These are phyloP conservation scores for Sporopachydermia lactativora DNA, from an alignment of 805 yeast genomes.

Conservation along the genomic window DNA sequence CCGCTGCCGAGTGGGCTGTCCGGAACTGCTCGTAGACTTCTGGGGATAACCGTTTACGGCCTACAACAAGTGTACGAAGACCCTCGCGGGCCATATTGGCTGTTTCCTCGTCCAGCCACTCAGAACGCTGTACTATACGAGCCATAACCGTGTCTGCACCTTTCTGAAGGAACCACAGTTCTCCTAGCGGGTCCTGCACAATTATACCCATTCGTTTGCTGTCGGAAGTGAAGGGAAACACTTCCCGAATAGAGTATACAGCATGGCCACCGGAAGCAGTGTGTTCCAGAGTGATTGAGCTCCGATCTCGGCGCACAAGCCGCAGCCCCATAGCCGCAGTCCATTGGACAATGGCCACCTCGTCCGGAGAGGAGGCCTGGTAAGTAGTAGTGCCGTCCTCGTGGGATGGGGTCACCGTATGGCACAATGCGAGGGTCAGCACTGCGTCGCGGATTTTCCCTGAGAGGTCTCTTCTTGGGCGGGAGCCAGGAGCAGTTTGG, in stretches of 20 bases:
- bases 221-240: conserved; percentile 92
- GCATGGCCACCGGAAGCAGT: conserved; percentile 31
- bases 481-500: conserved; percentile 15
- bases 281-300: conserved; percentile 55
- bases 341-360: conserved; percentile 89
- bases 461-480: conserved; percentile 56
- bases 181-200: conserved; percentile 49
- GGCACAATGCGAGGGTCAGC: conserved; percentile 82
- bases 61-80: conserved; percentile 84
- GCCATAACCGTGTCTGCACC: conserved; percentile 97
- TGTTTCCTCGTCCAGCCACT: conserved; percentile 97
- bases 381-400: conserved; percentile 57
- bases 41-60: conserved; percentile 54
- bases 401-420: conserved; percentile 88
- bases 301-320: conserved; percentile 70
- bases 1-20: conserved; percentile 53
- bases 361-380: conserved; percentile 99
- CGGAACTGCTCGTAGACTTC: conserved; percentile 49
- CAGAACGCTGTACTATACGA: conserved; percentile 67
- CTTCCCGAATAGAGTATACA: conserved; percentile 57
- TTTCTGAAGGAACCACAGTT: conserved; percentile 74
- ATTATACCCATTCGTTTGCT: conserved; percentile 94
- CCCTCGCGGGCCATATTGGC: conserved; percentile 98
- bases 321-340: conserved; percentile 79
- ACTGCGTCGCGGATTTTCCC: conserved; percentile 68